phyloP scores from a whole-genome alignment of 2,329 filamentous ascomycete genomes.

The Phyllosticta capitalensis region DNA sequence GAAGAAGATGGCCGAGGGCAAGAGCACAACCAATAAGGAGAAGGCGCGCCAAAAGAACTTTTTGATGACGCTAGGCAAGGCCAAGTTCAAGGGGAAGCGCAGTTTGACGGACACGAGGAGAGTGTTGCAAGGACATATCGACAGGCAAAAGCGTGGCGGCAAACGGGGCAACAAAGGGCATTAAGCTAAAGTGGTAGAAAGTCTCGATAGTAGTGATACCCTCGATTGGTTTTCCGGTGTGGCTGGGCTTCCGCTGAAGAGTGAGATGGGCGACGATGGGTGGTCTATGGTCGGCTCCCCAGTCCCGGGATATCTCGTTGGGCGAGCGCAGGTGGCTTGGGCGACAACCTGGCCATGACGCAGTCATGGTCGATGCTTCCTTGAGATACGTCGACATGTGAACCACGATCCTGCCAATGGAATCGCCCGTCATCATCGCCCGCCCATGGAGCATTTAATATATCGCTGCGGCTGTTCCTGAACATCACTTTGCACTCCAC shows the following conservation, averaged over 20 bases:
- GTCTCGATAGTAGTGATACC: not conserved
- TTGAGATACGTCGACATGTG: not conserved
- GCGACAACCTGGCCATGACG: not conserved
- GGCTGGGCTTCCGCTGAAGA: not conserved
- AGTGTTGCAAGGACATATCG: conserved; percentile 70
- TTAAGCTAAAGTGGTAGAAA: not conserved
- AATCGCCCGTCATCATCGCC: too few relatives aligned
- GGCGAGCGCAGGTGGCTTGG: not conserved
- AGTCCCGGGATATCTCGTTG: not conserved
- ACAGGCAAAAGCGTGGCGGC: conserved; percentile 75
- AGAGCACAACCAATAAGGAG: conserved; percentile 95
- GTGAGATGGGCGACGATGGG: too few relatives aligned
- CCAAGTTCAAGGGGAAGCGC: conserved; percentile 89
- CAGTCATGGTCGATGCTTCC: not conserved
- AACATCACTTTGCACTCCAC: not conserved
- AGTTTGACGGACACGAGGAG: conserved; percentile 80
- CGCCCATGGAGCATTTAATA: not conserved
- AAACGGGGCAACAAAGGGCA: conserved; percentile 56
- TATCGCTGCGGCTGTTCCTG: not conserved
- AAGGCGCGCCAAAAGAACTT: conserved; percentile 98
- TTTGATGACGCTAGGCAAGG: conserved; percentile 94
- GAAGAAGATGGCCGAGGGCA: conserved; percentile 80
- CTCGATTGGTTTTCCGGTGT: not conserved
- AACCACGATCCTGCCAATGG: not conserved
- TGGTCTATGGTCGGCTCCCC: not conserved